Evolutionary conservation across 2,329 filamentous ascomycete genomes (phyloP), one percentile per base, ranked within the genome.

Genomic region (Ophiosphaerella korrae): DNA sequence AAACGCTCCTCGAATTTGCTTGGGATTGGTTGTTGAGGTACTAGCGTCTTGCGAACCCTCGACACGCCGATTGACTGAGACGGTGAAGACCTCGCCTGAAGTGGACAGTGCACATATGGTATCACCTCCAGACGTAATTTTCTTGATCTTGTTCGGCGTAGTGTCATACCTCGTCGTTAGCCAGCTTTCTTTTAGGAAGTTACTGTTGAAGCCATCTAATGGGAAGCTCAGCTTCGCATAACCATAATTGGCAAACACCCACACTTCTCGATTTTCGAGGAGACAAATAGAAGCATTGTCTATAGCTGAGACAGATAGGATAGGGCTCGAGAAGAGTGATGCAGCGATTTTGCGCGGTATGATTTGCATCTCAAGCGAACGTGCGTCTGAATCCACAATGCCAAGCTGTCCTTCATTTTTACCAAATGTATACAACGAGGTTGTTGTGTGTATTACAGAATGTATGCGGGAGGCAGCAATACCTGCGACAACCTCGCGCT

Each of bases 351-450:
- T 93, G 40, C 94, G 85, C 21, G 94, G 94, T 0, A 84, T 86
- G 16, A 83, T 77, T 67, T 97, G 94, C n/a, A 88, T 78, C 61
- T 94, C 90, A 5, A 97, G 82, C 0, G 92, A 97, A 39, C 92
- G 86, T 23, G 94, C 95, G 74, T 97, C 93, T 0, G 94, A 93
- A 71, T 97, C 94, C 77, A 97, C 92, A 45, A 99, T 82, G 5
- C 92, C 94, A 40, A 99, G 82, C 71, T 99, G 94, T 1, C 94
- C 94, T 62, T 92, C 86, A 64, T 97, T 99, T 65, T 94, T 95
- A 18, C 94, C 94, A 81, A 96, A 99, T 2, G 91, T 96, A 69
- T 90, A 99, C 1, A 99, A 77, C 1, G 90, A 90, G 0, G 85
- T 84, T 1, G 83, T 81, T 0, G 91, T 97, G 66, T 94, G 89